Conservation (phyloP, 225 moss, liverwort and hornwort species). For the Marchantia paleacea region DNA sequence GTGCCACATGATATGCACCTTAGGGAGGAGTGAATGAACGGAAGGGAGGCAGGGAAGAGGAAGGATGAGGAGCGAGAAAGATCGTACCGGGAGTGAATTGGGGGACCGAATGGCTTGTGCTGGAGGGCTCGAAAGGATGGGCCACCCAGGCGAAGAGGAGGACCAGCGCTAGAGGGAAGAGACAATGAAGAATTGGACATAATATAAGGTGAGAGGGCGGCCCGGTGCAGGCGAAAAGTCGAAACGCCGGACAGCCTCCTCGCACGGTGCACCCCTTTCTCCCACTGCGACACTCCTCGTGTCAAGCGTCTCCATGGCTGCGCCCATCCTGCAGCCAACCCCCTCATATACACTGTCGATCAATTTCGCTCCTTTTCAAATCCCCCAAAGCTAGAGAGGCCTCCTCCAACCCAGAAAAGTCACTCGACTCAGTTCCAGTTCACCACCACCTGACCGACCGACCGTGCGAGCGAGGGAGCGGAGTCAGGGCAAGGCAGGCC, state of each 20-base stretch:
- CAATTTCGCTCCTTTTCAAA: conserved; percentile 22
- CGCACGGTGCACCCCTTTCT: conserved; percentile 25
- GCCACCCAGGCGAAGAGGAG: conserved; percentile 1
- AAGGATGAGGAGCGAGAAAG: background rate
- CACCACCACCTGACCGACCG: too few relatives aligned
- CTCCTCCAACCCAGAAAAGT: background rate
- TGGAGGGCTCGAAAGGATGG: background rate
- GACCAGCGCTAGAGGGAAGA: conserved; percentile 4
- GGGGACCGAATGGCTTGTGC: background rate
- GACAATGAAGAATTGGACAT: conserved; percentile 8
- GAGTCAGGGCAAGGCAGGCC: too few relatives aligned
- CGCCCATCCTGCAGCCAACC: conserved; percentile 24
- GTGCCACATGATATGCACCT: too few relatives aligned
- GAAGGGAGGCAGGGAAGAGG: background rate
- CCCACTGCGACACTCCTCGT: conserved; percentile 20
- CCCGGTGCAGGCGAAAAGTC: conserved; percentile 8
- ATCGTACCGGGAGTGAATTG: conserved; percentile 19
- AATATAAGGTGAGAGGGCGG: background rate
- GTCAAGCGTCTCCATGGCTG: conserved; percentile 32
- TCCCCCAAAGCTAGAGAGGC: conserved; percentile 13
- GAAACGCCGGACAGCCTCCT: conserved; percentile 29
- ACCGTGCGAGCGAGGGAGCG: too few relatives aligned
- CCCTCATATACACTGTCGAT: conserved; percentile 31
- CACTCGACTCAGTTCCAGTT: too few relatives aligned
- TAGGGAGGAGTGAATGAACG: background rate